Evolutionary conservation across 1,139 yeast genomes (phyloP).

Genomic region (Sugiyamaella xylanicola): DNA sequence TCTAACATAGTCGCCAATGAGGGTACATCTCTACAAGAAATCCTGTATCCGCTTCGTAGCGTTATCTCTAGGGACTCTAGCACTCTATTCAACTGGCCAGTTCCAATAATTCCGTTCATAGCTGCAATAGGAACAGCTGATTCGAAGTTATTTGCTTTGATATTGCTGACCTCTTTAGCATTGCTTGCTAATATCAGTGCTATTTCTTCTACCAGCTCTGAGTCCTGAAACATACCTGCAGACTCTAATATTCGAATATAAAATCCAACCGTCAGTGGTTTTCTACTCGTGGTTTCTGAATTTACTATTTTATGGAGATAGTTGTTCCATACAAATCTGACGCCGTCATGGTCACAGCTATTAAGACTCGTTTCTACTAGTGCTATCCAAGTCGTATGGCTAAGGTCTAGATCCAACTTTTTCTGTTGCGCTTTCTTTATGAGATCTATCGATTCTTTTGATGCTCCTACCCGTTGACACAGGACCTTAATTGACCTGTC

Average conservation of each 20-base stretch:
- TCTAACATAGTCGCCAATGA: no score
- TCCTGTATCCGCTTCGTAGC: neutral
- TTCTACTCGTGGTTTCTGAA: neutral
- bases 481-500: conserved; percentile 3
- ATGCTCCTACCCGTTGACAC: conserved; percentile 1
- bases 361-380: conserved; percentile 9
- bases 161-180: no score
- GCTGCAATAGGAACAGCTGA: conserved; percentile 3
- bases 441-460: conserved; percentile 8
- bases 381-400: conserved; percentile 8
- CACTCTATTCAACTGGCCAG: conserved; percentile 1
- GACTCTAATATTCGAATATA: conserved; percentile 6
- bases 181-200: conserved; percentile 1
- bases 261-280: neutral
- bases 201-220: conserved; percentile 4
- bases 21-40: neutral
- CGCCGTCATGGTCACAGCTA: conserved; percentile 6
- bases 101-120: conserved; percentile 2
- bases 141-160: no score
- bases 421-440: neutral
- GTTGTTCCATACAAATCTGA: conserved; percentile 14
- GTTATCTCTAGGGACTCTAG: conserved; percentile 1
- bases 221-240: conserved; percentile 8
- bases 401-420: neutral
- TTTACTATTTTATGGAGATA: neutral